phyloP scores from a whole-genome alignment of 352 stramenopile genomes.

The Phytopythium boreale region DNA sequence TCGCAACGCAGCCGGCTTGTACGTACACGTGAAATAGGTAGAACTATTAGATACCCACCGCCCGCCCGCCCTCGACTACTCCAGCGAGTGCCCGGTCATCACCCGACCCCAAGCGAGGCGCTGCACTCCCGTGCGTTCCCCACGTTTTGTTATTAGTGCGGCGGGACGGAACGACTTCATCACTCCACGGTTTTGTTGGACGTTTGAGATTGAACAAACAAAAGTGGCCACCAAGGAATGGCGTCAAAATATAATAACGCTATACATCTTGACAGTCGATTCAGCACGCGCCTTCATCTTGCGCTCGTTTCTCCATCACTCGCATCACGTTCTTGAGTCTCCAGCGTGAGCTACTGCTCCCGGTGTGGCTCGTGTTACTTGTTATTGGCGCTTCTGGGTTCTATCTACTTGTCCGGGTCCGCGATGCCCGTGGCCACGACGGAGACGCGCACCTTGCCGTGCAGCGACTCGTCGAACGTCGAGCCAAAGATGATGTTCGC shows the following conservation, averaged over 20 bases:
- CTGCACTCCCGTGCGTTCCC: neutral
- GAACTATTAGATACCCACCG: neutral
- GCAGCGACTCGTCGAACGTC: slow-evolving; percentile 79
- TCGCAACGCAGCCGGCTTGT: neutral
- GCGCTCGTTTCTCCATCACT: neutral
- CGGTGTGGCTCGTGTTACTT: no score
- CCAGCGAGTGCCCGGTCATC: no score
- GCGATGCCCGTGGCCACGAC: slow-evolving; percentile 85
- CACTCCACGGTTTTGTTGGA: neutral
- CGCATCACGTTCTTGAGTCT: neutral
- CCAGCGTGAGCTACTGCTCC: no score
- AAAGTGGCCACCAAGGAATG: neutral
- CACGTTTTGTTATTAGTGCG: slow-evolving; percentile 4
- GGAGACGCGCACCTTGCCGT: slow-evolving; percentile 82
- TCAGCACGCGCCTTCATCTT: neutral
- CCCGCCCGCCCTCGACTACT: no score
- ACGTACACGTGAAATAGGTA: neutral
- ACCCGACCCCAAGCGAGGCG: neutral
- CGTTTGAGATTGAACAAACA: neutral
- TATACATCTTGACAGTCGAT: neutral
- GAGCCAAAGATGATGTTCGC: slow-evolving; percentile 90
- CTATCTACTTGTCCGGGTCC: slow-evolving; percentile 63
- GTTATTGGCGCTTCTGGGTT: neutral
- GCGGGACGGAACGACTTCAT: neutral
- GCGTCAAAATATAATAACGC: slow-evolving; percentile 2